Percentiles rank a stretch among this genome's conserved stretches.
These are phyloP conservation scores for Circinella umbellata DNA, from an alignment of 371 early-diverging fungal species.

Conservation along the genomic window DNA sequence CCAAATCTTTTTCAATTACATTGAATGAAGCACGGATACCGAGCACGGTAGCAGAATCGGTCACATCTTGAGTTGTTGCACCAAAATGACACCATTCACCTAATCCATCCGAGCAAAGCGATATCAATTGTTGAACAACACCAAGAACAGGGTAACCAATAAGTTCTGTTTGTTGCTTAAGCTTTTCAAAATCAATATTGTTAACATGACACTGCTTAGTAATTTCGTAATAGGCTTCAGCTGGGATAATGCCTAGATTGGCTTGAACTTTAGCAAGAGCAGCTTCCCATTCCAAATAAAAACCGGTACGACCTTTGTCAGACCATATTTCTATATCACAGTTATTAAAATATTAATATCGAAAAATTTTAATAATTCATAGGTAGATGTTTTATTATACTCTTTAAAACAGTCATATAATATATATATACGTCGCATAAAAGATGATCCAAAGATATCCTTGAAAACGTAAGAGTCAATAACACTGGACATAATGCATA, in stretches of 20 bases:
- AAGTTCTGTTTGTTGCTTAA: constrained; percentile 22
- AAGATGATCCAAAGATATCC: constrained; percentile 24
- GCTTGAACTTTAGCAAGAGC: constrained; percentile 26
- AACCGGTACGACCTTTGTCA: constrained; percentile 19
- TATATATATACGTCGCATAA: constrained; percentile 11
- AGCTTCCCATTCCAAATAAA: constrained; percentile 27
- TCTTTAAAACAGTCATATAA: too few species aligned
- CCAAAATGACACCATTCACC: constrained; percentile 27
- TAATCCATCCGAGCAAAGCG: constrained; percentile 12
- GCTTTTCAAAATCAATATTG: constrained; percentile 26
- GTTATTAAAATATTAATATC: too few species aligned
- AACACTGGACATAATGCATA: constrained; percentile 24
- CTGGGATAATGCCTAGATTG: constrained; percentile 23
- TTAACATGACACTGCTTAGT: constrained; percentile 9
- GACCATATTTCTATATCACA: constrained; percentile 23
- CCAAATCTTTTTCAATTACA: constrained; percentile 18
- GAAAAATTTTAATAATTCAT: too few species aligned
- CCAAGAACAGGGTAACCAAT: constrained; percentile 29
- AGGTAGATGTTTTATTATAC: background rate
- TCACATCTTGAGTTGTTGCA: constrained; percentile 31
- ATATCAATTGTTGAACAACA: constrained; percentile 24
- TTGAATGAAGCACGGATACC: constrained; percentile 18
- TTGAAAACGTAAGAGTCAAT: constrained; percentile 25
- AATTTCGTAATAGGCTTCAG: constrained; percentile 24
- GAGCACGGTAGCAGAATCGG: constrained; percentile 25